Evolutionary conservation across 2,329 filamentous ascomycete species (phyloP), one percentile per base, ranked within the genome.

Genomic region (Dactylellina parvicollis): DNA sequence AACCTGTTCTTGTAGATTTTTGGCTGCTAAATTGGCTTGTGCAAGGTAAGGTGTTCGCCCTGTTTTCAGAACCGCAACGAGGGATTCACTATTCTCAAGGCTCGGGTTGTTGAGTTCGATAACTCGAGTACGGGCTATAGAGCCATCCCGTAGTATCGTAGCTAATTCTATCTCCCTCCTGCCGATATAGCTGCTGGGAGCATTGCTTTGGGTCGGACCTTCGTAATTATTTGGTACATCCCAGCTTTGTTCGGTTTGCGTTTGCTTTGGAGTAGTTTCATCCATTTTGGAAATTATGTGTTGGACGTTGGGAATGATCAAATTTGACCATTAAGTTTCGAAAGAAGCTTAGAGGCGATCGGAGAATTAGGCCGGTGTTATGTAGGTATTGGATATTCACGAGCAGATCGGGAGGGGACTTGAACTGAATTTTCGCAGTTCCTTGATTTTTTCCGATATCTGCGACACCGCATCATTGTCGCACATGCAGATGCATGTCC

Each of bases 1-100:
- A 10, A 62, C 30, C 42, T 50, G 38, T 7, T 42, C 49, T 34
- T 56, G 56, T 2, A 71, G 18, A 47, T 65, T 32, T 20, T 18
- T 12, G 9, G 49, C n/a, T 30, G n/a, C 47, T 9, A 57, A 18
- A 30, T 72, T 49, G 10, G 26, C 50, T 30, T 55, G 46, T 4
- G 59, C 67, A 30, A 64, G 54, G 42, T 65, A 72, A 5, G 67
- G 67, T 9, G 42, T 9, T 4, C 32, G 18, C 4, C 30, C 36
- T 22, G 20, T 49, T 49, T 62, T 64, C 4, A 64, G 47, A 18
- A 72, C 67, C 8, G 59, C 67, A 44, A 72, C 59, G 9, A 64
- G 34, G 16, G 67, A 72, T 1, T 16, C n/a, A 8, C 40, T 28
- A 4, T 34, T 49, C 24, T 12, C 10, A 0, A 36, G 42, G 20